Conservation (phyloP, 805 yeast genomes). For the Yamadazyma takamatsuzukensis region DNA sequence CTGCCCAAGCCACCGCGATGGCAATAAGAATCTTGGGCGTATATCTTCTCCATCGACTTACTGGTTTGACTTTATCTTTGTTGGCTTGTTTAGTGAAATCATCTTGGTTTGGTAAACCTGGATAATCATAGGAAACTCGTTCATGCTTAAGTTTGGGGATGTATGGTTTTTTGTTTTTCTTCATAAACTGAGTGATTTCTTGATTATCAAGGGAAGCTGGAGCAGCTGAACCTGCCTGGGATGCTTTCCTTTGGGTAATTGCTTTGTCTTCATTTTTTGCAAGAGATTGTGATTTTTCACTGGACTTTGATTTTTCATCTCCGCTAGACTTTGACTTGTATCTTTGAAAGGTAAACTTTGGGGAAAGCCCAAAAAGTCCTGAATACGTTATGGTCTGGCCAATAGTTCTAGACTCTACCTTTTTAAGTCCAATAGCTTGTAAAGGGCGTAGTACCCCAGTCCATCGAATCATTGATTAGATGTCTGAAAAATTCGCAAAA, state of each 20-base stretch:
- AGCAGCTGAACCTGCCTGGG: conserved; percentile 18
- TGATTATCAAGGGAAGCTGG: conserved; percentile 30
- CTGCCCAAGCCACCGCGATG: conserved; percentile 34
- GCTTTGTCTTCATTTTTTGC: conserved; percentile 7
- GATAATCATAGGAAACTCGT: conserved; percentile 38
- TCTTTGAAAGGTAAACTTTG: too few relatives aligned
- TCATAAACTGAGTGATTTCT: conserved; percentile 23
- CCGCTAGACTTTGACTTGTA: too few relatives aligned
- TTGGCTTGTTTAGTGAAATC: conserved; percentile 29
- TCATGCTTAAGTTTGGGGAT: conserved; percentile 37
- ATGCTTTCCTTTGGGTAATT: conserved; percentile 8
- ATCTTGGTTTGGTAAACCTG: conserved; percentile 43
- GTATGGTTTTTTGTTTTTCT: conserved; percentile 40
- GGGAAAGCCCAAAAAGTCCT: too few relatives aligned
- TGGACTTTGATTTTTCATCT: too few relatives aligned
- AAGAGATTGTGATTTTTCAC: too few relatives aligned
- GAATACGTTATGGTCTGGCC: too few relatives aligned
- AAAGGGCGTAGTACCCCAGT: too few relatives aligned
- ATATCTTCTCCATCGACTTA: conserved; percentile 38
- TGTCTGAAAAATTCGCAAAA: too few relatives aligned
- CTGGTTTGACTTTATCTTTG: conserved; percentile 19
- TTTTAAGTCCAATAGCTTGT: too few relatives aligned
- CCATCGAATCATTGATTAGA: too few relatives aligned
- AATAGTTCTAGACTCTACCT: too few relatives aligned
- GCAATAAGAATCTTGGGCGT: conserved; percentile 37